Conservation (phyloP, 1,284 basidiomycete genomes). For the Rhodotorula sp. region DNA sequence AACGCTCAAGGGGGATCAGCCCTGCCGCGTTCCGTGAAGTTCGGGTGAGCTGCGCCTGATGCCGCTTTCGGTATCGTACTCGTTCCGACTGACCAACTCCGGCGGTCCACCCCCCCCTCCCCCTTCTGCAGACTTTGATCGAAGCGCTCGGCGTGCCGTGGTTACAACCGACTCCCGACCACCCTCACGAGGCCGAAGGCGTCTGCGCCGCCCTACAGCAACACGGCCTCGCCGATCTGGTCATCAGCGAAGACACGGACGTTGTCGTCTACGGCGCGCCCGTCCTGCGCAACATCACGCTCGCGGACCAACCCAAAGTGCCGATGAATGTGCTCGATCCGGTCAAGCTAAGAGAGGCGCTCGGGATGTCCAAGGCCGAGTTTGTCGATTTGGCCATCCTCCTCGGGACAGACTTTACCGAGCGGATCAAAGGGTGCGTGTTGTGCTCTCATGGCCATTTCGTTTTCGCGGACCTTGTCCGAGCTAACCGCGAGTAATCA, state of each 20-base stretch:
- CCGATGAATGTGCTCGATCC: slow-evolving; percentile 32
- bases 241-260: slow-evolving; percentile 41
- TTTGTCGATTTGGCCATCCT: slow-evolving; percentile 81
- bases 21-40: slow-evolving; percentile 13
- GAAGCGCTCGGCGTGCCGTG: slow-evolving; percentile 29
- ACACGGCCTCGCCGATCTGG: slow-evolving; percentile 18
- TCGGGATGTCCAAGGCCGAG: slow-evolving; percentile 59
- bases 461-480: no score
- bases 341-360: slow-evolving; percentile 58
- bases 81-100: neutral
- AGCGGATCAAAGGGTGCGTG: slow-evolving; percentile 58
- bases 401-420: slow-evolving; percentile 83
- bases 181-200: slow-evolving; percentile 37
- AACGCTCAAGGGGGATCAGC: neutral
- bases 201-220: slow-evolving; percentile 32
- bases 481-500: neutral
- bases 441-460: neutral
- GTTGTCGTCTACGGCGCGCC: slow-evolving; percentile 36
- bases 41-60: slow-evolving; percentile 4
- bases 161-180: slow-evolving; percentile 17
- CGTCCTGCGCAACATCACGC: slow-evolving; percentile 17
- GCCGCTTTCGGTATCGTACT: neutral
- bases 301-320: neutral
- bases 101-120: no score
- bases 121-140: slow-evolving; percentile 19